Evolutionary conservation across 2,329 filamentous ascomycete species (phyloP).

Genomic region (Fusarium phyllophilum): DNA sequence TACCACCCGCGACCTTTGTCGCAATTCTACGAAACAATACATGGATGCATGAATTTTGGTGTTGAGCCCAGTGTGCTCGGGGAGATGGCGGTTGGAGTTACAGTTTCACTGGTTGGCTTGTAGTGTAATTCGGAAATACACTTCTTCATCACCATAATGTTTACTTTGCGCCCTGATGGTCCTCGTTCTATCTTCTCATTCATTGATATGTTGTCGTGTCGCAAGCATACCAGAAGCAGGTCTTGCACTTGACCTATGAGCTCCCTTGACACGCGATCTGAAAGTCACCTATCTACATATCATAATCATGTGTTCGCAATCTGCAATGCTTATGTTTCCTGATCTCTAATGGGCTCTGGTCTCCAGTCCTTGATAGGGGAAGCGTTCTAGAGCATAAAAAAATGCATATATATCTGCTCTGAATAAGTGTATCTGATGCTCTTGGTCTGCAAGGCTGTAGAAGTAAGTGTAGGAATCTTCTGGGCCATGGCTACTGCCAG

Average conservation of each 20-base stretch:
- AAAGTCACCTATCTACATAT: not conserved
- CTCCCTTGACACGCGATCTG: not conserved
- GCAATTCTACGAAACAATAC: conserved; percentile 28
- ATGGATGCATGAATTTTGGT: conserved; percentile 16
- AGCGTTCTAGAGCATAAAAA: conserved; percentile 46
- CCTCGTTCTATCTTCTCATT: too few relatives aligned
- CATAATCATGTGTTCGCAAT: too few relatives aligned
- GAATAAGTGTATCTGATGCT: conserved; percentile 45
- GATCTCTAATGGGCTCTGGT: too few relatives aligned
- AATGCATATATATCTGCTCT: conserved; percentile 47
- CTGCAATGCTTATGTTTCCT: too few relatives aligned
- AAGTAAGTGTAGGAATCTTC: conserved; percentile 44
- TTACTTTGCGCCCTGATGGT: not conserved
- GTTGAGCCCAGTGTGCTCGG: conserved; percentile 23
- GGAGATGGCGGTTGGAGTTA: conserved; percentile 7
- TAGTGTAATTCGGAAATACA: conserved; percentile 35
- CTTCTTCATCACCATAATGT: conserved; percentile 7
- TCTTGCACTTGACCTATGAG: not conserved
- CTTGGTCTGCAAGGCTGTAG: conserved; percentile 46
- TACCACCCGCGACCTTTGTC: conserved; percentile 22
- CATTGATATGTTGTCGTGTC: too few relatives aligned
- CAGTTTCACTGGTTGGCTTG: conserved; percentile 22
- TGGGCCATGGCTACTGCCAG: not conserved
- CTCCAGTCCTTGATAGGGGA: conserved; percentile 39
- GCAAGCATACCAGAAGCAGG: not conserved